These are phyloP conservation scores for Pelargonium australe DNA, from an alignment of 441 rosid genomes.

Conservation along the genomic window DNA sequence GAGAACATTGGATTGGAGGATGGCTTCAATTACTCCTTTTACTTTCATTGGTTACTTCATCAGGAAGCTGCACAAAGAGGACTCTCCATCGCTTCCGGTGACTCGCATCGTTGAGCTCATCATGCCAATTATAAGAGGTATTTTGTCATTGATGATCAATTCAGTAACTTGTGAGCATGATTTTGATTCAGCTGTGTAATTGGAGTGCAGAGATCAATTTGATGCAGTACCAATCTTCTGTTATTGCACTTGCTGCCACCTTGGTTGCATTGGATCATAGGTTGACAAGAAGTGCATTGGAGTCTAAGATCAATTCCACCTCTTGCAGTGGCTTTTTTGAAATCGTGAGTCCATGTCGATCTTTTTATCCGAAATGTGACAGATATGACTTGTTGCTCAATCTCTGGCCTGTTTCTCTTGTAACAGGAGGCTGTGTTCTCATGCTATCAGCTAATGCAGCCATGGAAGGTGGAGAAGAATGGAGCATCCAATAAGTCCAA, in stretches of 20 bases:
- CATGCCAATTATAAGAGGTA: conserved; percentile 37
- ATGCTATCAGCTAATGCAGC: conserved; percentile 46
- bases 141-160: conserved; percentile 2
- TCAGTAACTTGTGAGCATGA: background rate
- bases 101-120: conserved; percentile 26
- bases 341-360: conserved; percentile 34
- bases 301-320: conserved; percentile 28
- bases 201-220: conserved; percentile 35
- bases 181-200: background rate
- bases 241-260: conserved; percentile 48
- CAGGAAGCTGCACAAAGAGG: conserved; percentile 22
- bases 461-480: conserved; percentile 24
- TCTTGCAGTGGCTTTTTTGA: conserved; percentile 33
- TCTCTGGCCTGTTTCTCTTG: background rate
- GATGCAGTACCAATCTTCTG: conserved; percentile 43
- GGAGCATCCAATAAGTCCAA: no score
- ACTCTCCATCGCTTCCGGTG: conserved; percentile 19
- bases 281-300: conserved; percentile 35
- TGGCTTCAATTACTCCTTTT: conserved; percentile 46
- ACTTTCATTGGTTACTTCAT: conserved; percentile 37
- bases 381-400: background rate
- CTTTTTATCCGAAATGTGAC: background rate
- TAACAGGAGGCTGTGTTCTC: conserved; percentile 45
- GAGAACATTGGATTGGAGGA: conserved; percentile 44
- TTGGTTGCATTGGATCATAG: conserved; percentile 33